Evolutionary conservation across 441 rosid genomes (phyloP).

Genomic region (Capsella rubella): DNA sequence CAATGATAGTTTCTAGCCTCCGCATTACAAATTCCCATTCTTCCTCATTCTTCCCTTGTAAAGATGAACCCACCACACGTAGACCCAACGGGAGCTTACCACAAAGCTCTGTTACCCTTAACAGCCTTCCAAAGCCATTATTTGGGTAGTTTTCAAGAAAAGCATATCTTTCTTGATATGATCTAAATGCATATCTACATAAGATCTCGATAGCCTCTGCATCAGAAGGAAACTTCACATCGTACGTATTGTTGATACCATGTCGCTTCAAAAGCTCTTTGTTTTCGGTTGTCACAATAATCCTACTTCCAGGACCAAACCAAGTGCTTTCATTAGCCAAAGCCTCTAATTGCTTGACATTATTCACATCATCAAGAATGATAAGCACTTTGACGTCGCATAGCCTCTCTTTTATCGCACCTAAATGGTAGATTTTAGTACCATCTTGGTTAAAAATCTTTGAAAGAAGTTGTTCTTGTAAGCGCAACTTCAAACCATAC

Average conservation of each 20-base stretch:
- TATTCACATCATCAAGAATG: slow-evolving; percentile 11
- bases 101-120: neutral
- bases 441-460: neutral
- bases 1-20: neutral
- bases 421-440: neutral
- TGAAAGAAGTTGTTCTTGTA: neutral
- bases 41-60: neutral
- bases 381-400: neutral
- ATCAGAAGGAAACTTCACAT: neutral
- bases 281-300: neutral
- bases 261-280: neutral
- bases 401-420: neutral
- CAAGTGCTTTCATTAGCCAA: neutral
- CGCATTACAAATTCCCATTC: neutral
- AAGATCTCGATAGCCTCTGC: neutral
- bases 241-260: neutral
- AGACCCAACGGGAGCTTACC: neutral
- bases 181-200: neutral
- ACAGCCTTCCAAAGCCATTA: no score
- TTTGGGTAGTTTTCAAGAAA: no score
- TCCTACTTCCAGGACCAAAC: neutral
- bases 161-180: no score
- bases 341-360: neutral
- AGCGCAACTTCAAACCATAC: neutral
- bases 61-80: neutral